These are phyloP conservation scores for Lyophyllum decastes DNA, from an alignment of 768 basidiomycete species.

Conservation along the genomic window DNA sequence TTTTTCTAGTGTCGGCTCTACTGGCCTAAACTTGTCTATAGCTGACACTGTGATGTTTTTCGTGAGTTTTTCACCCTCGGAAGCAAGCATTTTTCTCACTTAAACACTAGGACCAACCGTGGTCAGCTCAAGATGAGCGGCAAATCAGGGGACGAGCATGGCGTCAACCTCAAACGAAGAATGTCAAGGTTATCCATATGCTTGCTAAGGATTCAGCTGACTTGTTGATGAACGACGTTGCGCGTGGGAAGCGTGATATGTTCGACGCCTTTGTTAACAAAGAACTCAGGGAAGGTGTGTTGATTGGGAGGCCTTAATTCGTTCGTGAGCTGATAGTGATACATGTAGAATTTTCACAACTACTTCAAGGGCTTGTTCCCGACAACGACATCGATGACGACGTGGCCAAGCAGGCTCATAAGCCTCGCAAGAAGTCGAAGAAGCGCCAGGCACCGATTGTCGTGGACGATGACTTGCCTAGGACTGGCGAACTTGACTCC, in stretches of 20 bases:
- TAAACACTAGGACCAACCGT: constrained; percentile 15
- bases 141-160: constrained; percentile 15
- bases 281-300: constrained; percentile 8
- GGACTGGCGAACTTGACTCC: neutral
- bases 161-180: constrained; percentile 15
- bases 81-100: neutral
- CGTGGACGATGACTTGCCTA: neutral
- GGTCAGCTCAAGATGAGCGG: constrained; percentile 17
- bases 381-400: neutral
- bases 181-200: constrained; percentile 9
- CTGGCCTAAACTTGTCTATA: constrained; percentile 23
- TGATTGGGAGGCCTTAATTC: neutral
- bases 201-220: constrained; percentile 15
- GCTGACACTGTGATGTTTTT: constrained; percentile 23
- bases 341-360: neutral
- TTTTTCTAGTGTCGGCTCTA: constrained; percentile 23
- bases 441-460: neutral
- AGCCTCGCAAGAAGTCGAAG: neutral
- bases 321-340: neutral
- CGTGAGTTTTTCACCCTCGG: constrained; percentile 13
- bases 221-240: constrained; percentile 12
- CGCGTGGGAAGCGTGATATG: constrained; percentile 11
- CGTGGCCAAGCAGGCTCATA: neutral
- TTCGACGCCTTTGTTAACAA: constrained; percentile 18
- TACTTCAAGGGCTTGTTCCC: neutral